Base-by-base conservation (phyloP, 495 filamentous ascomycete species). In the Tuber brumale region DNA sequence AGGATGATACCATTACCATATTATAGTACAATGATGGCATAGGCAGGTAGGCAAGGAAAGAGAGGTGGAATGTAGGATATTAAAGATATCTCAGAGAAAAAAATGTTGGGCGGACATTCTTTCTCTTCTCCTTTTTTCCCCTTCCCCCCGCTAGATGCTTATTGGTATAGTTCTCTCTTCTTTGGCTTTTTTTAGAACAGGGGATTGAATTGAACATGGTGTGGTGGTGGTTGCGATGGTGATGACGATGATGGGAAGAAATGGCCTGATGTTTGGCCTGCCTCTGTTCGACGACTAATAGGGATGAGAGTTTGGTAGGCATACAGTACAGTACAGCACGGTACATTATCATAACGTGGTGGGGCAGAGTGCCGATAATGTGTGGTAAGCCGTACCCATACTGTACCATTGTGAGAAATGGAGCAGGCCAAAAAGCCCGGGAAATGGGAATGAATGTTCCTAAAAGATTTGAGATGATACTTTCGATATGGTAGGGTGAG, bases 21-120 rank as follows among this genome's bases (percentile, higher is more conserved):
- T 72, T 75, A 71, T 46, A 48, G 61, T 39, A 70, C 70, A 72
- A 72, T 31, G 75, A 72, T 75, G 76, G 73, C 51, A 73, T 61
- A 72, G 43, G 31, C 9, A 12, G 23, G 31, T 16, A 12, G 23
- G 71, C 73, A 69, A 66, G 27, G 41, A 35, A 35, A 27, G n/a
- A 21, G 43, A 69, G 51, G 69, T 70, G 23, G 18, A 35, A 37
- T 75, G 76, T 72, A 75, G 27, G 76, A 61, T 72, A 45, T 45
- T 45, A 57, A 76, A 31, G 37, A 31, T 66, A 66, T 66, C 48
- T 9, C n/a, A 1, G 27, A 31, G 31, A 66, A 51, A 66, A 48
- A 66, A 31, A 31, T 16, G 31, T 66, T 66, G 14, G 31, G 57
- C 57, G 3, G 14, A 14, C 8, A 2, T 66, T 66, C 31, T 31